Base-by-base conservation (phyloP, 139 green algal species). In the Chlorella sp. region DNA sequence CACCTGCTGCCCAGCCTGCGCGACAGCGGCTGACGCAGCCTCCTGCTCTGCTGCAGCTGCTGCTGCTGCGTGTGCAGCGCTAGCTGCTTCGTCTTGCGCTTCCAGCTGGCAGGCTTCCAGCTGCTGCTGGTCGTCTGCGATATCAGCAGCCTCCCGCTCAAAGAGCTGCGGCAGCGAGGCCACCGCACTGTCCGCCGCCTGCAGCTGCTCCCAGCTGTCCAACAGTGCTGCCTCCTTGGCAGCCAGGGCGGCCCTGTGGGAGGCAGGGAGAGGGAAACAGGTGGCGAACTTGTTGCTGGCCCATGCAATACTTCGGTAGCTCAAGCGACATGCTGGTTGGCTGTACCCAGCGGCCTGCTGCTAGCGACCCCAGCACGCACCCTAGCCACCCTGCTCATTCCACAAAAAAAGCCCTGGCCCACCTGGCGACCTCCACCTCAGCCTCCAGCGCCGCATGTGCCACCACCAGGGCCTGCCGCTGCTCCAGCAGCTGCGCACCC, bases 401-500 rank as follows among this genome's bases (percentile, higher is more conserved):
- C 6, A 51, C 44, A 51, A 51, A 16, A 51, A 6, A 9, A 16
- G 44, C 44, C 6, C 7, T 9, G 13, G 51, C 74, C 15, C 79
- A 78, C 79, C 82, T 64, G 63, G 91, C 74, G 23, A 63, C 67
- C 34, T 89, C 84, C 26, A 93, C 89, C 44, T 91, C 89, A 5
- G 78, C 78, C 57, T 88, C 28, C 6, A 83, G 25, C 2, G 30
- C 65, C 18, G 34, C 65, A 26, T 41, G 84, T 7, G 69, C 26
- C 9, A 26, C 60, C 25, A 36, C 57, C 67, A 64, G 23, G 16
- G 57, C 21, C 65, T 87, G 38, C 64, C 47, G 74, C 84, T 84
- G 44, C 57, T 38, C 55, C 7, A 32, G 21, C 30, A 83, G 82
- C 41, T 68, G 36, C 12, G 30, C 60, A 47, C 38, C 57, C 36